Conservation (phyloP, 2,329 filamentous ascomycete genomes). For the Aaosphaeria pasadenensis region DNA sequence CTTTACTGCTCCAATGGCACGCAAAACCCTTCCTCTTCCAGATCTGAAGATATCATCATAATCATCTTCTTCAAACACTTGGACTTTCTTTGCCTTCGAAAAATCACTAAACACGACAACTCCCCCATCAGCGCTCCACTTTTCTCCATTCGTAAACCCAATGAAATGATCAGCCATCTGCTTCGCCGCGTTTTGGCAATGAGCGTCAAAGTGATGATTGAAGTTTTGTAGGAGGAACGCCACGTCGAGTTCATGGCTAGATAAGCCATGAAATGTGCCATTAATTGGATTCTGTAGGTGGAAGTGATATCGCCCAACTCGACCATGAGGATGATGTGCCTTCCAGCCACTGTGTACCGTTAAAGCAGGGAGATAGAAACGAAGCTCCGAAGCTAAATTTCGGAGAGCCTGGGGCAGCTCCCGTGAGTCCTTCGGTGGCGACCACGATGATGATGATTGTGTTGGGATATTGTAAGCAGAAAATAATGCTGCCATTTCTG, state of each 20-base stretch:
- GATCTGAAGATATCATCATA: constrained; percentile 21
- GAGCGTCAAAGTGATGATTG: constrained; percentile 10
- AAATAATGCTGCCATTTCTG: constrained; percentile 15
- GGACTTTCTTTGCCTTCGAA: constrained; percentile 5
- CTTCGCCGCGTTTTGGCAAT: constrained; percentile 7
- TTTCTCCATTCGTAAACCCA: constrained; percentile 19
- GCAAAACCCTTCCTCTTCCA: constrained; percentile 19
- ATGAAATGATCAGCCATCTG: constrained; percentile 24
- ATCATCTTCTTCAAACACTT: constrained; percentile 9
- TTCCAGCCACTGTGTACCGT: constrained; percentile 34
- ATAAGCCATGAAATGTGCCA: constrained; percentile 15
- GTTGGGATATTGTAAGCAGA: constrained; percentile 38
- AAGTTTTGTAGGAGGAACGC: constrained; percentile 27
- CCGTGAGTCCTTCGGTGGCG: neutral
- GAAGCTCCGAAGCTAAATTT: constrained; percentile 45
- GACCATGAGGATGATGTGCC: constrained; percentile 1
- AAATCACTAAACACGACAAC: constrained; percentile 17
- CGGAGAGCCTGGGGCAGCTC: constrained; percentile 17
- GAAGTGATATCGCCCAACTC: constrained; percentile 21
- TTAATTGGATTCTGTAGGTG: constrained; percentile 25
- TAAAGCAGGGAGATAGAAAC: constrained; percentile 43
- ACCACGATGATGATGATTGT: constrained; percentile 11
- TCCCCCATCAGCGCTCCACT: constrained; percentile 16
- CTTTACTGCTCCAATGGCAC: constrained; percentile 16
- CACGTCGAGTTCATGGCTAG: constrained; percentile 31